Evolutionary conservation across 2,329 filamentous ascomycete genomes (phyloP).

Genomic region (Cladophialophora exuberans): DNA sequence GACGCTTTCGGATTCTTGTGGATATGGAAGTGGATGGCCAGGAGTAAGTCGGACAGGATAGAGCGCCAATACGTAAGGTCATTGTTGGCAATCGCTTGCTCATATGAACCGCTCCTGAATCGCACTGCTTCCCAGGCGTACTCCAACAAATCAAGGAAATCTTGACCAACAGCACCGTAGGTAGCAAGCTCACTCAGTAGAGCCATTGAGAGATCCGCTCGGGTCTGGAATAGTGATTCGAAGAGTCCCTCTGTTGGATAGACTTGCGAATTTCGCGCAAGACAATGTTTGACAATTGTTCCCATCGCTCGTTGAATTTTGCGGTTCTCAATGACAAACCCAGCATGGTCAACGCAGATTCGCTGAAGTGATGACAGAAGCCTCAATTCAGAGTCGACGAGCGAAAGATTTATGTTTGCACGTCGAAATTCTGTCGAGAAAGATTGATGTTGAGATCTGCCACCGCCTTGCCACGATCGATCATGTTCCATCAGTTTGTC

Average conservation of each 20-base stretch:
- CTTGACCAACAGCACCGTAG: constrained; percentile 51
- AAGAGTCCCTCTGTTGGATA: constrained; percentile 82
- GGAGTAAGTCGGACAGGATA: constrained; percentile 81
- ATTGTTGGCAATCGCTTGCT: constrained; percentile 59
- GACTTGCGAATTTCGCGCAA: constrained; percentile 73
- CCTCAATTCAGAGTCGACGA: constrained; percentile 80
- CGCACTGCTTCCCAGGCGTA: constrained; percentile 65
- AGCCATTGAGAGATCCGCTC: constrained; percentile 80
- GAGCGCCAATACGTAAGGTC: constrained; percentile 77
- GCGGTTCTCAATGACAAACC: constrained; percentile 55
- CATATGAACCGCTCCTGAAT: constrained; percentile 60
- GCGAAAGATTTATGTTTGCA: constrained; percentile 86
- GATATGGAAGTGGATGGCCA: constrained; percentile 66
- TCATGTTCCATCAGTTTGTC: constrained; percentile 77
- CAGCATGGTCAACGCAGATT: constrained; percentile 80
- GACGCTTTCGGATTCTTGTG: constrained; percentile 40
- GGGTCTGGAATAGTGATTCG: constrained; percentile 71
- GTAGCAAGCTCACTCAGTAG: constrained; percentile 78
- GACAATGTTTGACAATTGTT: constrained; percentile 74
- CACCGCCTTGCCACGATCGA: constrained; percentile 73
- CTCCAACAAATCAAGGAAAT: constrained; percentile 58
- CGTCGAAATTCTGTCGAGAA: constrained; percentile 81
- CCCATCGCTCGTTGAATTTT: constrained; percentile 71
- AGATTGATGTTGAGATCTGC: constrained; percentile 19
- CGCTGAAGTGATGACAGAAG: constrained; percentile 90